These are phyloP conservation scores for Teunomyces lycoperdinae DNA, from an alignment of 805 yeast species.

Conservation along the genomic window DNA sequence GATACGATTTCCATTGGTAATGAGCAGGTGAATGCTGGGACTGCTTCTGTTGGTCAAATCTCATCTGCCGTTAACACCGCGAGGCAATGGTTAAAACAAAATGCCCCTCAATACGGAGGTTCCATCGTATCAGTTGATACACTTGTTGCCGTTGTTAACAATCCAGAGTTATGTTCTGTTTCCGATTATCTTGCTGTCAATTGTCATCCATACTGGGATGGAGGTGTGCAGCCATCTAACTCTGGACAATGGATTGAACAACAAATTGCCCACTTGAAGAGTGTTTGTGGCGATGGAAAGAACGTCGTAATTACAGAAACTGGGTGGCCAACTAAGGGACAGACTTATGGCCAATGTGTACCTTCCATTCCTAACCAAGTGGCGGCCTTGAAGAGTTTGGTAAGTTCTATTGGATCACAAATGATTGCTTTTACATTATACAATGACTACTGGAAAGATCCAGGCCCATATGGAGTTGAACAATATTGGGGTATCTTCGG, in stretches of 20 bases:
- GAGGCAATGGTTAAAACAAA: constrained; percentile 39
- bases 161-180: constrained; percentile 51
- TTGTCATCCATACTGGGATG: constrained; percentile 67
- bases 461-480: constrained; percentile 58
- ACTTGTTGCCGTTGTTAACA: constrained; percentile 51
- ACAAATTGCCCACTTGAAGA: constrained; percentile 46
- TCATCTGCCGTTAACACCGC: constrained; percentile 46
- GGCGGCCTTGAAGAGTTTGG: constrained; percentile 50
- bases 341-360: constrained; percentile 50
- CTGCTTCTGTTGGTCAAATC: constrained; percentile 45
- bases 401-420: constrained; percentile 43
- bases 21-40: constrained; percentile 58
- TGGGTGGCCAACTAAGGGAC: constrained; percentile 71
- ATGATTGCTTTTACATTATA: constrained; percentile 59
- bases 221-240: constrained; percentile 46
- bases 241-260: constrained; percentile 52
- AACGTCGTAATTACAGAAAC: constrained; percentile 56
- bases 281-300: constrained; percentile 48
- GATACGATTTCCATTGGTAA: constrained; percentile 66
- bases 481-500: constrained; percentile 57
- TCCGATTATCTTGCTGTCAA: constrained; percentile 67
- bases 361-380: constrained; percentile 55
- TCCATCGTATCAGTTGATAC: constrained; percentile 63
- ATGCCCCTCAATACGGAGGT: constrained; percentile 52
- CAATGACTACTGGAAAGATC: constrained; percentile 62